These are phyloP conservation scores for Neodidymelliopsis sp. DNA, from an alignment of 2,329 filamentous ascomycete genomes.

Conservation along the genomic window DNA sequence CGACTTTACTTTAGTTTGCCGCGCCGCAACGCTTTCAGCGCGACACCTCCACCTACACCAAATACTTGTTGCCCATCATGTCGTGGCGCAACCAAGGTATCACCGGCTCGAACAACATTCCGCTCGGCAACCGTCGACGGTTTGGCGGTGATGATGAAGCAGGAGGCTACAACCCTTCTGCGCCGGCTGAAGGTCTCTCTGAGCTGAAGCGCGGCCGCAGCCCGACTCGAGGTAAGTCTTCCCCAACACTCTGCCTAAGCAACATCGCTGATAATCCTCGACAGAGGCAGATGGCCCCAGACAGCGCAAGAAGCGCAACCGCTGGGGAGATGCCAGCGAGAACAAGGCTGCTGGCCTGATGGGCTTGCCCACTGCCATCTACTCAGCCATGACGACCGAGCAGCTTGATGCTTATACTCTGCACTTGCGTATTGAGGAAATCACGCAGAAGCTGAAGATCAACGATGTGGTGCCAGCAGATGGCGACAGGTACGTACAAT, in stretches of 20 bases:
- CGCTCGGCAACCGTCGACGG: slow-evolving; percentile 82
- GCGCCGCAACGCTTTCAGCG: slow-evolving; percentile 12
- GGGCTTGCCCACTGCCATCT: slow-evolving; percentile 94
- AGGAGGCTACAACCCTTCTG: slow-evolving; percentile 54
- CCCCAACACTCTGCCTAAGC: background rate
- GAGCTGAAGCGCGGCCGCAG: slow-evolving; percentile 88
- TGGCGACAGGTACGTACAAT: slow-evolving; percentile 79
- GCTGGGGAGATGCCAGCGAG: slow-evolving; percentile 96
- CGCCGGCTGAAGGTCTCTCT: slow-evolving; percentile 54
- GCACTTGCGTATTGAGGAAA: slow-evolving; percentile 97
- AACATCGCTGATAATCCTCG: slow-evolving; percentile 20
- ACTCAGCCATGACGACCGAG: slow-evolving; percentile 97
- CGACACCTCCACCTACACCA: slow-evolving; percentile 23
- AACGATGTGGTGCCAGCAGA: slow-evolving; percentile 98
- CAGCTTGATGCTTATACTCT: slow-evolving; percentile 97
- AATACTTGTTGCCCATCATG: slow-evolving; percentile 54
- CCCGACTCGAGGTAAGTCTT: slow-evolving; percentile 75
- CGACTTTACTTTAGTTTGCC: slow-evolving; percentile 16
- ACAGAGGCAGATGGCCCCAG: slow-evolving; percentile 73
- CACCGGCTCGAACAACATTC: slow-evolving; percentile 98
- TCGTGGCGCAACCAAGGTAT: slow-evolving; percentile 78
- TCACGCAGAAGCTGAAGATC: slow-evolving; percentile 98
- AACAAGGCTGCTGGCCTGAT: slow-evolving; percentile 99
- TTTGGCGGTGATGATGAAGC: slow-evolving; percentile 70
- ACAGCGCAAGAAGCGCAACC: slow-evolving; percentile 96